Evolutionary conservation across 2,329 filamentous ascomycete genomes (phyloP).

Genomic region (Aureobasidium musti): DNA sequence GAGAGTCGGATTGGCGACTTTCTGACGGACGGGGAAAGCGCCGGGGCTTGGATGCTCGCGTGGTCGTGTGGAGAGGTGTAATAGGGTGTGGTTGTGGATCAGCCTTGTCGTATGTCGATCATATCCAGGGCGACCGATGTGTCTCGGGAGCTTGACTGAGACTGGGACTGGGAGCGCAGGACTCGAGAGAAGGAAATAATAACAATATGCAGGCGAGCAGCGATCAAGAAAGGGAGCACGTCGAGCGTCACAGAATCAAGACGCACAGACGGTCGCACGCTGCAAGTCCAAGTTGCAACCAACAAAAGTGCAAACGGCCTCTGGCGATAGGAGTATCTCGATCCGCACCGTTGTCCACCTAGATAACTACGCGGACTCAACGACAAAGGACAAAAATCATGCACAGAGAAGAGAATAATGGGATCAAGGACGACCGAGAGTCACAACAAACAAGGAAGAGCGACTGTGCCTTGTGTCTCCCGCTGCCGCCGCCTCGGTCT

Average conservation of each 20-base stretch:
- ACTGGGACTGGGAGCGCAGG: neutral
- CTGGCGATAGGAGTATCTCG: neutral
- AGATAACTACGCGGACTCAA: neutral
- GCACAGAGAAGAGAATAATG: slow-evolving; percentile 14
- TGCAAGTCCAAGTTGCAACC: neutral
- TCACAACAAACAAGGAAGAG: slow-evolving; percentile 22
- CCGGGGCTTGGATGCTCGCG: slow-evolving; percentile 30
- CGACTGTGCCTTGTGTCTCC: slow-evolving; percentile 17
- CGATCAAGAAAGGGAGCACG: slow-evolving; percentile 27
- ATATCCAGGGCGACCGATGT: slow-evolving; percentile 20
- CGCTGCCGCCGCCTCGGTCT: slow-evolving; percentile 17
- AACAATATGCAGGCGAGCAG: slow-evolving; percentile 20
- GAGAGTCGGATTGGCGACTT: slow-evolving; percentile 28
- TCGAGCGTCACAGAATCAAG: slow-evolving; percentile 23
- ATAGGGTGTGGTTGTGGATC: slow-evolving; percentile 12
- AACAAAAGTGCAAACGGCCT: slow-evolving; percentile 13
- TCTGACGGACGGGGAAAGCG: slow-evolving; percentile 15
- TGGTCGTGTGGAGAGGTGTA: slow-evolving; percentile 16
- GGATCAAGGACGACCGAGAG: neutral
- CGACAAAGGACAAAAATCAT: slow-evolving; percentile 6
- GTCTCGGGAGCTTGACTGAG: slow-evolving; percentile 2
- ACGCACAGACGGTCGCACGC: slow-evolving; percentile 21
- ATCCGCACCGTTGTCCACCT: slow-evolving; percentile 8
- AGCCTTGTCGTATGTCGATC: slow-evolving; percentile 23
- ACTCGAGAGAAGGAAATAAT: slow-evolving; percentile 16